Evolutionary conservation across 495 filamentous ascomycete genomes (phyloP).

Genomic region (Penicillium roqueforti): DNA sequence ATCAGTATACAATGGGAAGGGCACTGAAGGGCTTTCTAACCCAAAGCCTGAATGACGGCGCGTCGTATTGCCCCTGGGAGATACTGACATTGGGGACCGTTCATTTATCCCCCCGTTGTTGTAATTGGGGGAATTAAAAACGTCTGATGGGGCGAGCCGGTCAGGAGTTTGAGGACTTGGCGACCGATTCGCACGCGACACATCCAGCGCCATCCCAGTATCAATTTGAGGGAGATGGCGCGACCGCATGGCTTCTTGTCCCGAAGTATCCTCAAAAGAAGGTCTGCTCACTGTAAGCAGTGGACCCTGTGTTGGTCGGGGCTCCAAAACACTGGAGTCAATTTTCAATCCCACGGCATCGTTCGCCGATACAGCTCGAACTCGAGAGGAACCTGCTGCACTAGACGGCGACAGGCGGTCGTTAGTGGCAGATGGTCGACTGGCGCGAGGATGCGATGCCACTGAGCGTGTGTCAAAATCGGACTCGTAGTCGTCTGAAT

Average conservation of each 20-base stretch:
- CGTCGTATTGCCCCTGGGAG: conserved; percentile 27
- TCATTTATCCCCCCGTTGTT: conserved; percentile 18
- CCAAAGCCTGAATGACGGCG: conserved; percentile 7
- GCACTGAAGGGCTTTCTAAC: conserved; percentile 33
- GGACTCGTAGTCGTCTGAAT: conserved; percentile 61
- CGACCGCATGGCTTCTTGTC: conserved; percentile 2
- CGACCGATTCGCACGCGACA: conserved; percentile 31
- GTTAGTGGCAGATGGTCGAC: conserved; percentile 20
- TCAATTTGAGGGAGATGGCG: conserved; percentile 21
- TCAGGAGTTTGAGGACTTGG: conserved; percentile 28
- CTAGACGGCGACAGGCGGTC: conserved; percentile 32
- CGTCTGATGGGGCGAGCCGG: conserved; percentile 35
- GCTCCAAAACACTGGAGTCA: conserved; percentile 32
- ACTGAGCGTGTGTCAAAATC: conserved; percentile 49
- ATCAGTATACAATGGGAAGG: conserved; percentile 53
- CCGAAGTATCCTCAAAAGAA: conserved; percentile 21
- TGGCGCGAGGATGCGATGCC: conserved; percentile 39
- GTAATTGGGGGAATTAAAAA: conserved; percentile 38
- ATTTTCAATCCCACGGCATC: conserved; percentile 47
- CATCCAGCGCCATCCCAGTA: conserved; percentile 14
- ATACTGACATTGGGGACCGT: conserved; percentile 30
- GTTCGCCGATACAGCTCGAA: conserved; percentile 65
- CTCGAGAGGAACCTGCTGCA: conserved; percentile 32
- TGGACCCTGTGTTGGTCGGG: conserved; percentile 17
- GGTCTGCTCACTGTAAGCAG: conserved; percentile 34